Conservation (phyloP, 2,329 filamentous ascomycete species). For the Colletotrichum costaricense region DNA sequence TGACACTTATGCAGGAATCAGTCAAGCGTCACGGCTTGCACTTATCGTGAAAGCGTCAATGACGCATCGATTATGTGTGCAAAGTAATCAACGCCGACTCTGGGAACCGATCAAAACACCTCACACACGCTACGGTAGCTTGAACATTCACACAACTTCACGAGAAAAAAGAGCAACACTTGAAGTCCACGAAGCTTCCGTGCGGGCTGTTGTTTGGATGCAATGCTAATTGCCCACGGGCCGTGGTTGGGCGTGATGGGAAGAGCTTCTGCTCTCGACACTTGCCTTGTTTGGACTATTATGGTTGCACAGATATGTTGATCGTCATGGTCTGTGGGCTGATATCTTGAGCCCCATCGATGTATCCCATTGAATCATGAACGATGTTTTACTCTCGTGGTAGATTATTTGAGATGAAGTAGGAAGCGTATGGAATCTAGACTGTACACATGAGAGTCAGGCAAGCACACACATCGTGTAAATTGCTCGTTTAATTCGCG, state of each 20-base stretch:
- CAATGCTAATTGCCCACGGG: not conserved
- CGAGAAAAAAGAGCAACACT: not conserved
- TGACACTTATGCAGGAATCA: not conserved
- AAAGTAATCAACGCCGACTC: not conserved
- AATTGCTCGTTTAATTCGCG: not conserved
- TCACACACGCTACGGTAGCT: too few relatives aligned
- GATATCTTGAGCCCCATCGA: not conserved
- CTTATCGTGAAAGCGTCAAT: not conserved
- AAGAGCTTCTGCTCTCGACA: not conserved
- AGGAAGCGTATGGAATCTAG: not conserved
- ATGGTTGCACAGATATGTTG: not conserved
- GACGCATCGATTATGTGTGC: too few relatives aligned
- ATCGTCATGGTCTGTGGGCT: not conserved
- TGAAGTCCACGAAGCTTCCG: not conserved
- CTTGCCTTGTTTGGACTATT: not conserved
- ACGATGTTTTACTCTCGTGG: not conserved
- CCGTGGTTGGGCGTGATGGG: not conserved
- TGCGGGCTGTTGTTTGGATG: not conserved
- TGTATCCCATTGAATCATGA: not conserved
- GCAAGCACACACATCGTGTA: not conserved
- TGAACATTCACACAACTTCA: not conserved
- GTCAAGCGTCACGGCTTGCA: not conserved
- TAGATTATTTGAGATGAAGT: not conserved
- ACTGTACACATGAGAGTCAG: not conserved
- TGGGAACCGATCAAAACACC: too few relatives aligned